phyloP scores from a whole-genome alignment of 2,329 filamentous ascomycete species.

The Colletotrichum sansevieriae region DNA sequence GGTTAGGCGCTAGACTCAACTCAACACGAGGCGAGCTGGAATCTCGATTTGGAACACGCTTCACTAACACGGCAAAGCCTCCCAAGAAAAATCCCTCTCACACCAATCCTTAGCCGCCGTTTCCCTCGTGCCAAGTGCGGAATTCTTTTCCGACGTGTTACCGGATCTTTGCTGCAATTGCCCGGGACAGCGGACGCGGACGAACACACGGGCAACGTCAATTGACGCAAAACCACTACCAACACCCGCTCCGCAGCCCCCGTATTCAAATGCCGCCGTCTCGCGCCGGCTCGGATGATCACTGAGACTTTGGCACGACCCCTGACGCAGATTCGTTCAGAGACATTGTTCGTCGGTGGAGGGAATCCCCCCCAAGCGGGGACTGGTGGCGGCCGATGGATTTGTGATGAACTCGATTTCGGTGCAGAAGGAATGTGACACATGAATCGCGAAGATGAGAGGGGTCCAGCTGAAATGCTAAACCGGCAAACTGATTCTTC shows the following conservation, averaged over 20 bases:
- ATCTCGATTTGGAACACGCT: constrained; percentile 22
- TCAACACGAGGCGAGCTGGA: constrained; percentile 25
- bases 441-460: constrained; percentile 28
- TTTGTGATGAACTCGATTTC: constrained; percentile 13
- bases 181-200: background rate
- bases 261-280: constrained; percentile 27
- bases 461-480: constrained; percentile 6
- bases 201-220: constrained; percentile 17
- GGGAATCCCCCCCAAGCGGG: background rate
- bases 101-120: constrained; percentile 19
- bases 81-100: background rate
- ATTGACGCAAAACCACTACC: constrained; percentile 13
- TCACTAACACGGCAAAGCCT: background rate
- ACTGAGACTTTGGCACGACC: constrained; percentile 30
- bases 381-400: background rate
- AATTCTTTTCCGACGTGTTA: background rate
- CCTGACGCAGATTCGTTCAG: constrained; percentile 30
- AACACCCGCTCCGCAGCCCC: constrained; percentile 23
- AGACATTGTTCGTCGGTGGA: constrained; percentile 9
- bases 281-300: constrained; percentile 30
- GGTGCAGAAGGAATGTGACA: background rate
- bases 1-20: constrained; percentile 33
- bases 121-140: constrained; percentile 32
- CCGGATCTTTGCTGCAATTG: too few relatives aligned
- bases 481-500: constrained; percentile 11